Conservation (phyloP, 768 basidiomycete species). For the Phaffia australis region DNA sequence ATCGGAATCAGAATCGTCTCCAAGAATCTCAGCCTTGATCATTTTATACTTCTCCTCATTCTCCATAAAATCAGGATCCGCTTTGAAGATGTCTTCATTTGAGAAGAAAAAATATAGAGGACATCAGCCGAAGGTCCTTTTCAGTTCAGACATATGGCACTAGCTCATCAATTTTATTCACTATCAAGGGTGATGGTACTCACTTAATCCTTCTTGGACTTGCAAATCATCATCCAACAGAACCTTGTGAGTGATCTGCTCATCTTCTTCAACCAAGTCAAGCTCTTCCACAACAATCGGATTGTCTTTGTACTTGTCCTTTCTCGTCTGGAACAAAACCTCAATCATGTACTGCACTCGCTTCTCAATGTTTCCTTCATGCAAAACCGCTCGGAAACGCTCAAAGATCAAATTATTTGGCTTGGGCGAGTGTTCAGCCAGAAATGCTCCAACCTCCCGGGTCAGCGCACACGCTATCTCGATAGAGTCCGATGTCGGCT, state of each 20-base stretch:
- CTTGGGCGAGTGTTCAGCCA: conserved; percentile 84
- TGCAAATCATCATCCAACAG: conserved; percentile 85
- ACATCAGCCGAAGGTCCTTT: not conserved
- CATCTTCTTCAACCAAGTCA: conserved; percentile 94
- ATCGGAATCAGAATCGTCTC: conserved; percentile 49
- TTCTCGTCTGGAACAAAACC: conserved; percentile 95
- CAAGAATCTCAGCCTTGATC: conserved; percentile 88
- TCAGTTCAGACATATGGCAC: conserved; percentile 8
- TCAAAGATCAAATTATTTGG: conserved; percentile 91
- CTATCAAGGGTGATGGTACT: conserved; percentile 36
- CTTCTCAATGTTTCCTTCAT: conserved; percentile 89
- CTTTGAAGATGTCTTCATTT: conserved; percentile 77
- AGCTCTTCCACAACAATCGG: conserved; percentile 85
- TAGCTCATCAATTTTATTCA: not conserved
- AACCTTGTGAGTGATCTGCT: conserved; percentile 91
- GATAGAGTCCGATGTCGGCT: conserved; percentile 92
- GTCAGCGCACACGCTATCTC: conserved; percentile 97
- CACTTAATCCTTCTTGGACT: conserved; percentile 88
- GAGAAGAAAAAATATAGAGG: conserved; percentile 2
- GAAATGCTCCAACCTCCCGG: conserved; percentile 91
- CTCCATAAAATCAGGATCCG: conserved; percentile 71
- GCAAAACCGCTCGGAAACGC: conserved; percentile 89
- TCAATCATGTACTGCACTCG: conserved; percentile 99
- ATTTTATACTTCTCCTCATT: conserved; percentile 88
- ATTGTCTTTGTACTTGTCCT: conserved; percentile 99